A percentile compares a stretch with the other conserved stretches of the same genome.
phyloP scores from a whole-genome alignment of 1,284 basidiomycete species.

The Microbotryum violaceum region DNA sequence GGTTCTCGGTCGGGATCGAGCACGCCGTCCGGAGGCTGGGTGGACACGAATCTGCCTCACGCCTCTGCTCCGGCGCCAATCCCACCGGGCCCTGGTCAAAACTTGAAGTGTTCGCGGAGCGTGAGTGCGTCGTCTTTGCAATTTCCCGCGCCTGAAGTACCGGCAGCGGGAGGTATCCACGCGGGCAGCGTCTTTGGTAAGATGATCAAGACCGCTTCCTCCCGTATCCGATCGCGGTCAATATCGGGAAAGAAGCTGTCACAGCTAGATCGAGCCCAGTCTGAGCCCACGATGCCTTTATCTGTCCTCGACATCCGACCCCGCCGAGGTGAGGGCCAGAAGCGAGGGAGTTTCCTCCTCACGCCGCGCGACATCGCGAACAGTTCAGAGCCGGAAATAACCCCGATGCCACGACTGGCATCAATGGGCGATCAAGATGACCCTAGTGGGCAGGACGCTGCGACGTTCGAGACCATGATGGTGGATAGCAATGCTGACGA shows the following conservation, averaged over 20 bases:
- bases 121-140: no score
- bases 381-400: not conserved
- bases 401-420: not conserved
- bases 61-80: constrained; percentile 10
- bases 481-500: not conserved
- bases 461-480: not conserved
- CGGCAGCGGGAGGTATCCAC: no score
- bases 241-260: no score
- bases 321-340: not conserved
- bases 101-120: not conserved
- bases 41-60: constrained; percentile 9
- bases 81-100: constrained; percentile 1
- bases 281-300: no score
- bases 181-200: no score
- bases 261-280: no score
- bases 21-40: constrained; percentile 33
- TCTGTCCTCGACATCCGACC: no score
- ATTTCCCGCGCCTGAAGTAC: no score
- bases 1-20: constrained; percentile 20
- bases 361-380: not conserved
- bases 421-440: not conserved
- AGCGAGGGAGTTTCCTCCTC: constrained; percentile 23
- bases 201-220: no score
- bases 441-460: not conserved
- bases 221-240: no score